These are phyloP conservation scores for Setomelanomma holmii DNA, from an alignment of 2,329 filamentous ascomycete species.

Conservation along the genomic window DNA sequence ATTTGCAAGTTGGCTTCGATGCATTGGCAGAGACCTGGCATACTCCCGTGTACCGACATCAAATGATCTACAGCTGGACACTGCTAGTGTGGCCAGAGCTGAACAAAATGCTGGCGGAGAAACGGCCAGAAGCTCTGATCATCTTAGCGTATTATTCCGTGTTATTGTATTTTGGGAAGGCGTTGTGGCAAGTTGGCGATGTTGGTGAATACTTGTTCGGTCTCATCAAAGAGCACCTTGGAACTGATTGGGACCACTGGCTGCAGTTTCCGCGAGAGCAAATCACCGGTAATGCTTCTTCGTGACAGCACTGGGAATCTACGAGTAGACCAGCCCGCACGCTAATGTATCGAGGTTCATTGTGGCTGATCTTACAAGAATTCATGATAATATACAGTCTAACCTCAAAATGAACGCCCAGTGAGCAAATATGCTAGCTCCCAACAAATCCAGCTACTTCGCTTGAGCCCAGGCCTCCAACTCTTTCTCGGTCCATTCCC, in stretches of 20 bases:
- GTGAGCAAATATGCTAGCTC: no score
- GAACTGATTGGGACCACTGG: slow-evolving; percentile 7
- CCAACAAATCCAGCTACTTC: not conserved
- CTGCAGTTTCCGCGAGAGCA: not conserved
- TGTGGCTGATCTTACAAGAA: no score
- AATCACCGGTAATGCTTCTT: not conserved
- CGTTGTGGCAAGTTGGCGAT: slow-evolving; percentile 29
- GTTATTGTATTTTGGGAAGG: slow-evolving; percentile 50
- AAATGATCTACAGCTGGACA: slow-evolving; percentile 48
- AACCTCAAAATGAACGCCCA: no score
- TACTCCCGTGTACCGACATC: slow-evolving; percentile 10
- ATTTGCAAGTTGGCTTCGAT: slow-evolving; percentile 31
- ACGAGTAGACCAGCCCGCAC: no score
- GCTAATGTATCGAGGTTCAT: no score
- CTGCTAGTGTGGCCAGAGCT: slow-evolving; percentile 47
- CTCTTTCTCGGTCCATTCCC: slow-evolving; percentile 17
- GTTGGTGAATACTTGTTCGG: slow-evolving; percentile 24
- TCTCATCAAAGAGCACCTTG: slow-evolving; percentile 62
- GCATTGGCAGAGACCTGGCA: slow-evolving; percentile 12
- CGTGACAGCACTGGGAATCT: no score
- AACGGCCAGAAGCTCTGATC: slow-evolving; percentile 54
- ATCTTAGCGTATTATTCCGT: slow-evolving; percentile 60
- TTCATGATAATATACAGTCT: no score
- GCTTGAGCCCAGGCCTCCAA: not conserved
- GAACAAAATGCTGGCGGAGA: slow-evolving; percentile 44